Conservation (phyloP, 495 filamentous ascomycete species). For the Xylaria telfairii region DNA sequence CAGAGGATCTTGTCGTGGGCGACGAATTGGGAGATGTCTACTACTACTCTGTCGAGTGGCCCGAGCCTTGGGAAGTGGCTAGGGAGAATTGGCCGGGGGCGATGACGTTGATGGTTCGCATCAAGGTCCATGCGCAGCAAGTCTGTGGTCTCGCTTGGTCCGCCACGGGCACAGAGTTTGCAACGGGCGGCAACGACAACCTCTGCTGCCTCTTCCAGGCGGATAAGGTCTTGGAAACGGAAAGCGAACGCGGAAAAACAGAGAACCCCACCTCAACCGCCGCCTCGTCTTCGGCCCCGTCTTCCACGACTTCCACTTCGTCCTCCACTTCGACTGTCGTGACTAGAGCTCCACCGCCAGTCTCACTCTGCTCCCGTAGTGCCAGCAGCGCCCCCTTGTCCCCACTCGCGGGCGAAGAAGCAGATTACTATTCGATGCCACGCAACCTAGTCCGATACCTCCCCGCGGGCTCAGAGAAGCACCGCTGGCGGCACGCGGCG, state of each 20-base stretch:
- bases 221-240: conserved; percentile 57
- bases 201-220: conserved; percentile 80
- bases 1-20: conserved; percentile 86
- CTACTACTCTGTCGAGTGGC: conserved; percentile 92
- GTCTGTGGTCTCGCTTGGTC: conserved; percentile 95
- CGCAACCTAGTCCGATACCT: conserved; percentile 35
- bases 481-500: conserved; percentile 79
- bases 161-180: conserved; percentile 74
- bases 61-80: conserved; percentile 60
- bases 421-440: conserved; percentile 24
- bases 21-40: conserved; percentile 87
- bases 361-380: neutral
- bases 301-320: conserved; percentile 5
- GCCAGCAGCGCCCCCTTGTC: neutral
- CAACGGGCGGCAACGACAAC: conserved; percentile 93
- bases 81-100: conserved; percentile 72
- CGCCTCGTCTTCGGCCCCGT: neutral
- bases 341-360: neutral
- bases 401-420: conserved; percentile 3
- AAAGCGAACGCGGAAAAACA: neutral
- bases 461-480: conserved; percentile 63
- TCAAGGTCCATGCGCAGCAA: conserved; percentile 84
- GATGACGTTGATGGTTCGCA: conserved; percentile 77
- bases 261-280: neutral
- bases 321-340: neutral